Evolutionary conservation across 257 asterid species (phyloP).

Genomic region (Scutellaria minor): DNA sequence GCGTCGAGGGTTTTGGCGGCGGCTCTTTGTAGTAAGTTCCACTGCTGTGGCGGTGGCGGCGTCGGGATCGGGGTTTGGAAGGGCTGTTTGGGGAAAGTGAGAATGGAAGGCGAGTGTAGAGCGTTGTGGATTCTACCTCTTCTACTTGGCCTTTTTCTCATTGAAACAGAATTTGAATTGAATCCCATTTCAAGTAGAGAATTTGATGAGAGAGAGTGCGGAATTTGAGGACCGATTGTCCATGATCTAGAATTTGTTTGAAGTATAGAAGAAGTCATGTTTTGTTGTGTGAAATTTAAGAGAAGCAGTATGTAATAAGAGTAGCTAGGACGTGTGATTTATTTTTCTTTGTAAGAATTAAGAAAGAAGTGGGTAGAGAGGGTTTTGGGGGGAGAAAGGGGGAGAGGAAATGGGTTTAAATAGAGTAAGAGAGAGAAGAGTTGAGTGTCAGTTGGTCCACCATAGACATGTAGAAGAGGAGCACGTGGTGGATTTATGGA

Average conservation of each 20-base stretch:
- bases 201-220: slow-evolving; percentile 9
- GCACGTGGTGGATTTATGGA: slow-evolving; percentile 62
- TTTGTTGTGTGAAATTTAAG: neutral
- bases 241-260: slow-evolving; percentile 22
- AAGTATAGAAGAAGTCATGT: slow-evolving; percentile 42
- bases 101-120: slow-evolving; percentile 45
- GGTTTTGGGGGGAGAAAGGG: slow-evolving; percentile 37
- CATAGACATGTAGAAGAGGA: slow-evolving; percentile 40
- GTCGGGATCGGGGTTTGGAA: slow-evolving; percentile 11
- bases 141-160: slow-evolving; percentile 34
- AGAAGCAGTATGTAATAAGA: neutral
- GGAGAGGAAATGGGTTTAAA: slow-evolving; percentile 42
- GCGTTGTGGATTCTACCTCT: slow-evolving; percentile 38
- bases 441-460: slow-evolving; percentile 30
- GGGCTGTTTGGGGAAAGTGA: slow-evolving; percentile 44
- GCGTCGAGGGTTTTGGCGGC: slow-evolving; percentile 53
- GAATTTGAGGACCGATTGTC: slow-evolving; percentile 14
- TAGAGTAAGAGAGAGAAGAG: slow-evolving; percentile 37
- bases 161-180: slow-evolving; percentile 31
- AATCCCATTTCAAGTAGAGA: neutral
- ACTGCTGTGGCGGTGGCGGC: slow-evolving; percentile 33
- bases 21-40: slow-evolving; percentile 55
- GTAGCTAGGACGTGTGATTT: neutral
- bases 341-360: neutral
- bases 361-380: neutral